A percentile compares a stretch with the other conserved stretches of the same genome.
These are phyloP conservation scores for Sarocladiaceae sp. DNA, from an alignment of 2,329 filamentous ascomycete species.

Conservation along the genomic window DNA sequence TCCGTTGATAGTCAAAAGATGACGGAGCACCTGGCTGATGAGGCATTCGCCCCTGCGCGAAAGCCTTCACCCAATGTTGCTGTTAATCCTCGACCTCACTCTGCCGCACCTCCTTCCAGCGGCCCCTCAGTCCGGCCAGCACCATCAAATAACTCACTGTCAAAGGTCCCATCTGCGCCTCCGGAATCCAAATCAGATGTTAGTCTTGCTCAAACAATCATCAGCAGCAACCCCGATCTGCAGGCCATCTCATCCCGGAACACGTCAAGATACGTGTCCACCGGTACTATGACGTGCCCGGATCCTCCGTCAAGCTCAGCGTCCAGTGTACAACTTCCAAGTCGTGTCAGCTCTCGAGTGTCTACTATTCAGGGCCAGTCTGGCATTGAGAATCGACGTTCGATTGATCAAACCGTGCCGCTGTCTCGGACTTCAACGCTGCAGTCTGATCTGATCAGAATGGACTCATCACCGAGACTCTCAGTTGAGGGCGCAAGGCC, in stretches of 20 bases:
- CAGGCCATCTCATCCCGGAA: constrained; percentile 50
- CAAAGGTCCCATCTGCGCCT: constrained; percentile 40
- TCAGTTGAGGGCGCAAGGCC: background rate
- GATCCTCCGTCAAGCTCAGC: constrained; percentile 11
- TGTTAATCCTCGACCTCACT: background rate
- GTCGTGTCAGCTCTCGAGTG: constrained; percentile 1
- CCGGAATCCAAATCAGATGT: constrained; percentile 32
- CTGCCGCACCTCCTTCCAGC: constrained; percentile 3
- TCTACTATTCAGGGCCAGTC: constrained; percentile 10
- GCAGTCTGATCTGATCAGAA: constrained; percentile 2
- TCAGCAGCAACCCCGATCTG: constrained; percentile 58
- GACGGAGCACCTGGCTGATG: constrained; percentile 74
- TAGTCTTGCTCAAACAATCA: constrained; percentile 60
- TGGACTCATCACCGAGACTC: background rate
- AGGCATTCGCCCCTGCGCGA: constrained; percentile 64
- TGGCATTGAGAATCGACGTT: constrained; percentile 17
- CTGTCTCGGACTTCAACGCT: background rate
- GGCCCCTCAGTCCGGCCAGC: constrained; percentile 12
- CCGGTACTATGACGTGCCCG: constrained; percentile 62
- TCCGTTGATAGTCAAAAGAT: constrained; percentile 55
- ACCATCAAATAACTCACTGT: constrained; percentile 23
- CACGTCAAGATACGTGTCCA: constrained; percentile 42
- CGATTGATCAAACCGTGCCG: background rate
- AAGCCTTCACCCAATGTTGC: constrained; percentile 13
- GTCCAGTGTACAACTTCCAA: background rate